Conservation (phyloP, 306 rosid species). For the Arachis stenosperma region DNA sequence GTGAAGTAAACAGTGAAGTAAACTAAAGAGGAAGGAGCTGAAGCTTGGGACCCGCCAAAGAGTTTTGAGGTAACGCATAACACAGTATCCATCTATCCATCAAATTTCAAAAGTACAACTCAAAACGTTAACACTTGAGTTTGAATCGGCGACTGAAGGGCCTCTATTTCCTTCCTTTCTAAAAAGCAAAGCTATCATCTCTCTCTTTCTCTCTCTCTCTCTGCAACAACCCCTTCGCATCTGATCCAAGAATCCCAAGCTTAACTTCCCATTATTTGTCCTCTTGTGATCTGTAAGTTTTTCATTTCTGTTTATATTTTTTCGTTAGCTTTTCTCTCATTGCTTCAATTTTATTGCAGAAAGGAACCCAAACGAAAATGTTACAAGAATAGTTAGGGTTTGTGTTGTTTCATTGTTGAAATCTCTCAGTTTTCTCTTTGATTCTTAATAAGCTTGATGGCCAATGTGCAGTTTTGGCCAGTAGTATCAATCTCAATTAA, state of each 20-base stretch:
- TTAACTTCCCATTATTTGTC: constrained; percentile 35
- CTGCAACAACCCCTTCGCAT: constrained; percentile 38
- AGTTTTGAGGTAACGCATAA: constrained; percentile 53
- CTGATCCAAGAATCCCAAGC: constrained; percentile 62
- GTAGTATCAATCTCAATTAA: constrained; percentile 8
- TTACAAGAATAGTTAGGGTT: constrained; percentile 50
- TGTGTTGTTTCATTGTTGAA: constrained; percentile 13
- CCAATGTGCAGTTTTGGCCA: constrained; percentile 10
- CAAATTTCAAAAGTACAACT: constrained; percentile 2
- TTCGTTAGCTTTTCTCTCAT: constrained; percentile 36
- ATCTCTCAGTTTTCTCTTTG: constrained; percentile 31
- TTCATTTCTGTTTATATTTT: constrained; percentile 4
- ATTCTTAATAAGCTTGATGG: constrained; percentile 25
- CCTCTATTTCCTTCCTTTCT: constrained; percentile 39
- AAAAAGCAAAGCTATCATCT: constrained; percentile 51
- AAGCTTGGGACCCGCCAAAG: constrained; percentile 55
- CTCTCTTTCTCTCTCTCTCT: background rate
- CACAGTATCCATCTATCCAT: constrained; percentile 30
- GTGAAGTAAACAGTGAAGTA: background rate
- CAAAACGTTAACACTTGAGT: constrained; percentile 31
- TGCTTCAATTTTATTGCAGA: background rate
- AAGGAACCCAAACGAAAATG: background rate
- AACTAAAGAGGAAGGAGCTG: background rate
- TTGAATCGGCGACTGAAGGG: background rate
- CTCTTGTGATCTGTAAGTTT: constrained; percentile 66